Conservation (phyloP, 352 stramenopile genomes). For the Thalassiosira delicatula region DNA sequence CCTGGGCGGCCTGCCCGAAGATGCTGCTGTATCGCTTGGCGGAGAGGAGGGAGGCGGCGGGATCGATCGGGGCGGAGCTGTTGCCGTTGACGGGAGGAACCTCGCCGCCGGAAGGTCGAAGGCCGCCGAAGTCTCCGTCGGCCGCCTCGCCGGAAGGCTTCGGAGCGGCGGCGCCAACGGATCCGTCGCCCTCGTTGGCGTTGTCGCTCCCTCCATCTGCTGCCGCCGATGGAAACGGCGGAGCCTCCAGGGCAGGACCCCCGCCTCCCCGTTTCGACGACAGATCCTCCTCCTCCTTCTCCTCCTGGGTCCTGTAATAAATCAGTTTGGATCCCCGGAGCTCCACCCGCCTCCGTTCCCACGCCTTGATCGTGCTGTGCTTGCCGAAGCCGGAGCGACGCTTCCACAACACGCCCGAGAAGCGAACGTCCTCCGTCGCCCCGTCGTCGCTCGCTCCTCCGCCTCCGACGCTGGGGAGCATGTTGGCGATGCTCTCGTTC, state of each 20-base stretch:
- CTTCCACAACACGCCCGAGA: constrained; percentile 80
- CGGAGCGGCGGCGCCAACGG: no score
- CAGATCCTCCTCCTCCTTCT: constrained; percentile 47
- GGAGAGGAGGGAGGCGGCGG: no score
- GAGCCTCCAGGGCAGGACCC: not conserved
- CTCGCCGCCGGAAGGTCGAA: no score
- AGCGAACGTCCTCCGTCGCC: no score
- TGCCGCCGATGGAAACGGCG: not conserved
- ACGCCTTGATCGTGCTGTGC: constrained; percentile 66
- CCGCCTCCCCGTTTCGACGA: no score
- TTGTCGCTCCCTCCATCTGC: constrained; percentile 8
- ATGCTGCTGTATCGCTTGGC: constrained; percentile 13
- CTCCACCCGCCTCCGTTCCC: constrained; percentile 77
- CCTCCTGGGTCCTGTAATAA: constrained; percentile 67
- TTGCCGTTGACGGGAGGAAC: no score
- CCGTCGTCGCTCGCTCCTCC: no score
- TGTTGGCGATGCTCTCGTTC: constrained; percentile 35
- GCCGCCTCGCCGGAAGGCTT: no score
- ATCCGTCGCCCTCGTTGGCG: no score
- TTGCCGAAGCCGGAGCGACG: constrained; percentile 77
- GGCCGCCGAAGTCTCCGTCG: no score
- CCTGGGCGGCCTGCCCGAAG: constrained; percentile 45
- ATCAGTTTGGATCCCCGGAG: constrained; percentile 68
- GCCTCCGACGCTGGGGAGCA: constrained; percentile 11
- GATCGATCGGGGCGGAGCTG: no score